These are phyloP conservation scores for Cystobasidium onofrii DNA, from an alignment of 768 basidiomycete genomes.

Conservation along the genomic window DNA sequence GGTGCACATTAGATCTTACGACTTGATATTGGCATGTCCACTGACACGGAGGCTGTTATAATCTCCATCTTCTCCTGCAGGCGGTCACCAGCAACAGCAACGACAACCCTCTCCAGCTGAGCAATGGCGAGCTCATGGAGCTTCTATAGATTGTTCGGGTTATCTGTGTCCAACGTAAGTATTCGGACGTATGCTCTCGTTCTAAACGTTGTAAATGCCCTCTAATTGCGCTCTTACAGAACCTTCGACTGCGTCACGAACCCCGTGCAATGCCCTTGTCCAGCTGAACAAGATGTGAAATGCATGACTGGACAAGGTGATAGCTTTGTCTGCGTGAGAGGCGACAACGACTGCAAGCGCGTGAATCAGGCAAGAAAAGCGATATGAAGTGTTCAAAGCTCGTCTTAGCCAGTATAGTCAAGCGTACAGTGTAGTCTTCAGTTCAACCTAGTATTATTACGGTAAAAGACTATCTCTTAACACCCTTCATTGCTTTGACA, in stretches of 20 bases:
- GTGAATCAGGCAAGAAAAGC: neutral
- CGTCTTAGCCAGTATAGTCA: neutral
- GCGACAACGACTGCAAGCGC: slow-evolving; percentile 12
- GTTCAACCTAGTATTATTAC: too few relatives aligned
- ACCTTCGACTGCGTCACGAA: slow-evolving; percentile 27
- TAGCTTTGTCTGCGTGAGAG: slow-evolving; percentile 12
- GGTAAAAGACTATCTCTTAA: neutral
- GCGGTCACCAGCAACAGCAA: slow-evolving; percentile 19
- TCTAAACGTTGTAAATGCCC: neutral
- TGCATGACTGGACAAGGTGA: neutral
- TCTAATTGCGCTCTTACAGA: neutral
- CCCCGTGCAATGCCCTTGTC: slow-evolving; percentile 28
- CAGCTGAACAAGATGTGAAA: slow-evolving; percentile 18
- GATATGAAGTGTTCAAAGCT: slow-evolving; percentile 17
- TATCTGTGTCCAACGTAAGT: slow-evolving; percentile 25
- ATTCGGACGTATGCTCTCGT: neutral
- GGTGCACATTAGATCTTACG: neutral
- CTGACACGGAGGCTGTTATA: too few relatives aligned
- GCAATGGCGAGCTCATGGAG: slow-evolving; percentile 20
- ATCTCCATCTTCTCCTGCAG: too few relatives aligned
- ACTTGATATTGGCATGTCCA: too few relatives aligned
- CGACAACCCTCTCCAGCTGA: slow-evolving; percentile 15
- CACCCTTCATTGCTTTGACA: slow-evolving; percentile 16
- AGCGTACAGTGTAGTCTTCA: neutral
- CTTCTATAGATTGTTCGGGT: slow-evolving; percentile 19